Evolutionary conservation across 2,329 filamentous ascomycete genomes (phyloP), one percentile per base, ranked within the genome.

Genomic region (Talaromyces albobiverticillius): DNA sequence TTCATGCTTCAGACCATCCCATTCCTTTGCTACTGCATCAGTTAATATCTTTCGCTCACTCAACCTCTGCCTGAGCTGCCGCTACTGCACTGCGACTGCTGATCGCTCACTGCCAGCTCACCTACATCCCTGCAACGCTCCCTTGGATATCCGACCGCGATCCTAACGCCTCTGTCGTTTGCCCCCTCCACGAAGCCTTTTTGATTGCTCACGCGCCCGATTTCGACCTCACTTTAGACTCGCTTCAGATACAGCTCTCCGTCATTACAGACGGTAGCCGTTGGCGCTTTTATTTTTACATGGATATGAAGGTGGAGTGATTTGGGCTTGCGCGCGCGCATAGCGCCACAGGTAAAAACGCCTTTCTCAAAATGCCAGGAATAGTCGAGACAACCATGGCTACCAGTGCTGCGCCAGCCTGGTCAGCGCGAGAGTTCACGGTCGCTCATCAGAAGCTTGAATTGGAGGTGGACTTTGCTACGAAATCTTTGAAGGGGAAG

Each of bases 371-470:
- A 57, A 73, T 73, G 71, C 71, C 70, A 55, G 70, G 71, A 60
- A 63, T 72, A 58, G 65, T 73, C 51, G 71, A 73, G 54, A 64
- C 64, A 53, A 62, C 64, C 45, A 29, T 38, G 42, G 53, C 53
- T 51, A 42, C 53, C 48, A 53, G 45, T 36, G 59, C 60, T 45
- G 63, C 61, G 51, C 62, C 66, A 52, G 57, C 57, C 54, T 65
- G 64, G 62, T 61, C 65, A 48, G 64, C 64, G 26, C 62, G 69
- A 56, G 75, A 75, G 34, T 85, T 80, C 64, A 77, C 77, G 46
- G 77, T 97, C 55, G 80, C 90, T 52, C 87, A 91, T 73, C 93
- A 97, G 74, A 89, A 89, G 69, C 86, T 99, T 47, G 87, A 91
- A 64, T 79, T 99, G 57, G 92, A 97, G 64, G 79, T 99, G 67